Conservation (phyloP, 2,329 filamentous ascomycete genomes). For the Colletotrichum noveboracense region DNA sequence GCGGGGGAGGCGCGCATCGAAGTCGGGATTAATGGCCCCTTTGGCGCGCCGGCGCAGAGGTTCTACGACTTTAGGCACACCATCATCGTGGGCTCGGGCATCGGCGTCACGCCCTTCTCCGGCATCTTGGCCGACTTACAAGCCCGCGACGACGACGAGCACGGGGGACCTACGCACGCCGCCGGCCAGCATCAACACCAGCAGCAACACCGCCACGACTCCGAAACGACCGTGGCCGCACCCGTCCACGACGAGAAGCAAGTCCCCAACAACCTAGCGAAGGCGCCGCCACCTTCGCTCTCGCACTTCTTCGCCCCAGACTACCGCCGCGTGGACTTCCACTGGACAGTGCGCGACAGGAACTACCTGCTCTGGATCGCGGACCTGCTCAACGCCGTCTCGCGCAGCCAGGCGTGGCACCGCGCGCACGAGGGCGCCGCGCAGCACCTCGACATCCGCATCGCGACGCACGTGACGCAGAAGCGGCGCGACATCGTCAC, state of each 20-base stretch:
- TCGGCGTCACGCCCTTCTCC: conserved; percentile 63
- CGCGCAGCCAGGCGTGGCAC: conserved; percentile 40
- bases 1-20: conserved; percentile 42
- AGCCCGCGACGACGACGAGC: conserved; percentile 44
- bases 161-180: conserved; percentile 28
- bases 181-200: conserved; percentile 18
- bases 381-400: conserved; percentile 56
- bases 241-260: not conserved
- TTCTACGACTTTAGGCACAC: conserved; percentile 64
- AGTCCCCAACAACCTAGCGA: conserved; percentile 3
- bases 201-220: conserved; percentile 20
- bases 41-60: conserved; percentile 61
- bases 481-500: conserved; percentile 57
- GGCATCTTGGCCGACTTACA: conserved; percentile 62
- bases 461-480: conserved; percentile 62
- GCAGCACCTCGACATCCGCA: conserved; percentile 54
- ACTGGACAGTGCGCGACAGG: conserved; percentile 64
- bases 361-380: conserved; percentile 64
- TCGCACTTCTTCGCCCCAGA: conserved; percentile 35
- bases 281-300: conserved; percentile 16
- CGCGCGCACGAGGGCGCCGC: conserved; percentile 36
- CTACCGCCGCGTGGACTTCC: conserved; percentile 61
- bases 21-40: conserved; percentile 62
- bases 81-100: conserved; percentile 61
- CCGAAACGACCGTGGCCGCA: conserved; percentile 11